Base-by-base conservation (phyloP, 257 asterid genomes). In the Paulownia fortunei region DNA sequence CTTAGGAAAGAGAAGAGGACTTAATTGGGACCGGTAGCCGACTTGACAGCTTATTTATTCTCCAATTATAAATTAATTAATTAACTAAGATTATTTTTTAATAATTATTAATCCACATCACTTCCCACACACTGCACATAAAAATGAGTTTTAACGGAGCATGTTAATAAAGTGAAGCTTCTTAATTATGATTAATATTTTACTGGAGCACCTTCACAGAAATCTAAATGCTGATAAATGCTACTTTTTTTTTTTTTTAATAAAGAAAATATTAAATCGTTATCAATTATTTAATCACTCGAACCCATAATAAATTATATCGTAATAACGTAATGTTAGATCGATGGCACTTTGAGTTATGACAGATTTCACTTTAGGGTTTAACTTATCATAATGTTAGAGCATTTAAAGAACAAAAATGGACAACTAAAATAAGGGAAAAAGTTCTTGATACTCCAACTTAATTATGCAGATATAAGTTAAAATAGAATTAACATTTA, bases 161-260 rank as follows among this genome's bases (percentile, higher is more conserved):
- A 84, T 75, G 82, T 72, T 71, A 76, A 52, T 55, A 77, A 80
- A 85, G 85, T 74, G 66, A 74, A 73, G n/a, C 67, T 72, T 70
- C 60, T 79, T 72, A 60, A 67, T 68, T 54, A 72, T 67, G 67
- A 72, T 71, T 65, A 49, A 23, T 70, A 70, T 55, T 81, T 73
- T 75, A 66, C 37, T 71, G 39, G 23, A 58, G 74, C 82, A 78
- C 79, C 81, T 78, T 30, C 30, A 19, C 41, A 76, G 23, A 85
- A 72, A 85, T 72, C 74, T 75, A 64, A 70, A 34, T 79, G 58
- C 44, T 44, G 19, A 44, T 18, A 59, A 30, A 80, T 54, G 7
- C 69, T 37, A 70, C 59, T 77, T 81, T 79, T 59, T 52, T n/a
- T n/a, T n/a, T n/a, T n/a, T n/a, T n/a, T n/a, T n/a, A n/a, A n/a